Evolutionary conservation across 163 green algal species (phyloP).

Genomic region (Scenedesmus sp.): DNA sequence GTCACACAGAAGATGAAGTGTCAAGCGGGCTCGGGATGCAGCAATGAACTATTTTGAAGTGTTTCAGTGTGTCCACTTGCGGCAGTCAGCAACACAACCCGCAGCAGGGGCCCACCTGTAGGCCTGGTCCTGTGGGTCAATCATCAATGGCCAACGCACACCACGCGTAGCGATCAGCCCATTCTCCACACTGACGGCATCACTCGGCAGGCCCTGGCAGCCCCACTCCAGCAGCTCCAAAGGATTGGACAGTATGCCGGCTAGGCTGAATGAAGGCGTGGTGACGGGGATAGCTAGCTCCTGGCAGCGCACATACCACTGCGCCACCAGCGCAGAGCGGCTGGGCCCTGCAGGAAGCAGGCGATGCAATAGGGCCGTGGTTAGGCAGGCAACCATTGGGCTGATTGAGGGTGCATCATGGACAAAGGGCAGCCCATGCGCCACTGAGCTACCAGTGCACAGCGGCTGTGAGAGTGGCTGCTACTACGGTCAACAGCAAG

Average conservation of each 20-base stretch:
- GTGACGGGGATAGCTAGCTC: slow-evolving; percentile 58
- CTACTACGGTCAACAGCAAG: too few species aligned
- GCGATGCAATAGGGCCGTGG: neutral
- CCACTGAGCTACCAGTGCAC: too few species aligned
- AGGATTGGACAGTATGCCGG: slow-evolving; percentile 56
- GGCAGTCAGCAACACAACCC: too few species aligned
- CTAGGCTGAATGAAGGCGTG: slow-evolving; percentile 50
- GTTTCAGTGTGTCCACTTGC: too few species aligned
- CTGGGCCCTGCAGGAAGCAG: slow-evolving; percentile 53
- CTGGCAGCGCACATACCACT: slow-evolving; percentile 54
- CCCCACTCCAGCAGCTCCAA: slow-evolving; percentile 81
- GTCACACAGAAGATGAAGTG: too few species aligned
- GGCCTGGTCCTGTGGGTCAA: slow-evolving; percentile 84
- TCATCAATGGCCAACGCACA: slow-evolving; percentile 86
- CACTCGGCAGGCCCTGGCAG: slow-evolving; percentile 81
- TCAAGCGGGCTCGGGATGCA: neutral
- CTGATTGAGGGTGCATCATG: too few species aligned
- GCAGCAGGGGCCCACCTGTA: slow-evolving; percentile 56
- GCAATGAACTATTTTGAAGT: too few species aligned
- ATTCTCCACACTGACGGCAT: slow-evolving; percentile 84
- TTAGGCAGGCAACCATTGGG: too few species aligned
- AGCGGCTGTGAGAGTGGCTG: too few species aligned
- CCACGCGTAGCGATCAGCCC: slow-evolving; percentile 80
- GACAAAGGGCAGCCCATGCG: too few species aligned
- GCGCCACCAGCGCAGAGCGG: slow-evolving; percentile 47